A percentile compares a stretch with the other conserved stretches of the same genome.
Evolutionary conservation across 2,329 filamentous ascomycete genomes (phyloP).

Genomic region (Phaeosphaeria sp.): DNA sequence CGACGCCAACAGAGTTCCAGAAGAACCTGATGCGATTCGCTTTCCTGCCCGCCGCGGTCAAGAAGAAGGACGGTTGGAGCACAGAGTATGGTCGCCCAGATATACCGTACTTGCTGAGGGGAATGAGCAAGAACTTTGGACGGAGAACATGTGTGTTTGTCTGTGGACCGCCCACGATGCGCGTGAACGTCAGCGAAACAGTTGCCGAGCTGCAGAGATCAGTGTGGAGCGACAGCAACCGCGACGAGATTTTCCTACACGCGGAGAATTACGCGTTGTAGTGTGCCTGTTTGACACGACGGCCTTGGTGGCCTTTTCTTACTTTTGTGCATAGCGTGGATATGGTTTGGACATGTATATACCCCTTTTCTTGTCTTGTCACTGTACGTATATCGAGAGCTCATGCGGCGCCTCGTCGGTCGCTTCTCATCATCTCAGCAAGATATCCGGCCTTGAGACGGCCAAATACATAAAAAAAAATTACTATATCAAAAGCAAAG

Average conservation of each 20-base stretch:
- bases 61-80: conserved; percentile 76
- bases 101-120: conserved; percentile 82
- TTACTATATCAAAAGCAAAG: neutral
- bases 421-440: conserved; percentile 9
- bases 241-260: conserved; percentile 92
- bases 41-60: conserved; percentile 66
- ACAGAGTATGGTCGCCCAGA: conserved; percentile 93
- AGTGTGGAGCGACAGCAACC: conserved; percentile 78
- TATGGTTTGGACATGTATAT: conserved; percentile 22
- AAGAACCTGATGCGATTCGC: conserved; percentile 91
- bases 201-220: conserved; percentile 82
- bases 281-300: conserved; percentile 22
- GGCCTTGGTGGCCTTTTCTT: conserved; percentile 5
- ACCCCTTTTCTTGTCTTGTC: conserved; percentile 19
- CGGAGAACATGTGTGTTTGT: conserved; percentile 88
- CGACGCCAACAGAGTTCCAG: conserved; percentile 85
- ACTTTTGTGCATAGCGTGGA: conserved; percentile 38
- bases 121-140: conserved; percentile 83
- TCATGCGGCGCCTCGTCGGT: conserved; percentile 2
- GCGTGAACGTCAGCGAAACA: conserved; percentile 84
- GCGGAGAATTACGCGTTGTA: conserved; percentile 93
- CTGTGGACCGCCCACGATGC: conserved; percentile 86
- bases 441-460: conserved; percentile 15
- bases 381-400: conserved; percentile 18
- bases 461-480: conserved; percentile 4